Percentiles rank a stretch among this genome's conserved stretches.
These are phyloP conservation scores for Singerocomus inundabilis DNA, from an alignment of 1,284 basidiomycete species.

Conservation along the genomic window DNA sequence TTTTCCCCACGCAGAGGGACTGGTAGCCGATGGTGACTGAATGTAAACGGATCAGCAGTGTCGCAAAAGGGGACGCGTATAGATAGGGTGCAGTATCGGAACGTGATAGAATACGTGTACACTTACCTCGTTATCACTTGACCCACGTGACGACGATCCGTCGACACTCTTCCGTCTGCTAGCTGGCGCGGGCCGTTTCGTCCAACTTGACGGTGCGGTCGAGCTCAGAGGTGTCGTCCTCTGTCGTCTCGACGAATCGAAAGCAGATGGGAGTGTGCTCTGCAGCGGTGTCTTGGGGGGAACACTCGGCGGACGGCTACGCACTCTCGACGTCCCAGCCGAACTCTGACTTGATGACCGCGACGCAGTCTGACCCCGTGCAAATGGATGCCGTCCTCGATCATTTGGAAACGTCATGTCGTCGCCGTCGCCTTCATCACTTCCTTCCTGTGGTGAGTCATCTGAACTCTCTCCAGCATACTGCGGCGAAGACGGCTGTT, in stretches of 20 bases:
- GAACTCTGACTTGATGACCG: slow-evolving; percentile 62
- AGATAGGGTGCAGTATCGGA: neutral
- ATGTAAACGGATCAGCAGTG: slow-evolving; percentile 5
- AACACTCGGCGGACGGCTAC: slow-evolving; percentile 46
- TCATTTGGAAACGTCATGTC: slow-evolving; percentile 31
- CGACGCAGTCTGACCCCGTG: slow-evolving; percentile 28
- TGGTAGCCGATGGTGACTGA: slow-evolving; percentile 33
- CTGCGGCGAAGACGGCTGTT: slow-evolving; percentile 23
- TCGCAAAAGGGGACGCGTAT: slow-evolving; percentile 6
- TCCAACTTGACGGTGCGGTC: slow-evolving; percentile 69
- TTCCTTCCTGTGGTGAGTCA: slow-evolving; percentile 32
- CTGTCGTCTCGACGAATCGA: slow-evolving; percentile 64
- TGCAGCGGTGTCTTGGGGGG: slow-evolving; percentile 48
- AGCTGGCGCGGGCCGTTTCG: slow-evolving; percentile 60
- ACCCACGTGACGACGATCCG: slow-evolving; percentile 43
- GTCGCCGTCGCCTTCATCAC: slow-evolving; percentile 27
- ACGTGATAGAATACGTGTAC: slow-evolving; percentile 16
- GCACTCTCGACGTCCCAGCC: slow-evolving; percentile 39
- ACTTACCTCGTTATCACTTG: slow-evolving; percentile 70
- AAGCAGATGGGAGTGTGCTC: slow-evolving; percentile 43
- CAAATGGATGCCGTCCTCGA: slow-evolving; percentile 36
- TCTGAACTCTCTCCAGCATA: slow-evolving; percentile 29
- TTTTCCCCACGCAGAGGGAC: slow-evolving; percentile 44
- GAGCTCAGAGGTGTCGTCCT: slow-evolving; percentile 57
- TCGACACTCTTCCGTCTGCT: slow-evolving; percentile 66